Conservation (phyloP, 768 basidiomycete species). For the Lyophyllum shimeji region DNA sequence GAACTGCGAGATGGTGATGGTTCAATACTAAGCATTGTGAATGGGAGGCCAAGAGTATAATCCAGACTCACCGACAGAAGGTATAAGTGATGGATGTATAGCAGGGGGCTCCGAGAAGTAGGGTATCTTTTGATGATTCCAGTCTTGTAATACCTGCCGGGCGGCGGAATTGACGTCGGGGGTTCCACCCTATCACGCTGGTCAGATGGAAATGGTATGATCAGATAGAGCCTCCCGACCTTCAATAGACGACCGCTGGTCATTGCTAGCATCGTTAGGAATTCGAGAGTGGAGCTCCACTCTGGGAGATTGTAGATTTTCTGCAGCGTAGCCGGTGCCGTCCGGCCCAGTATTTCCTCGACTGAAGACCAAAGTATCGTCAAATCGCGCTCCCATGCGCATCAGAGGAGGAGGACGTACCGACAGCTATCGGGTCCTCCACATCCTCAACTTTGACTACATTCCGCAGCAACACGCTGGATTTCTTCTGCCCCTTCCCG, state of each 20-base stretch:
- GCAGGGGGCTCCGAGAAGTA: slow-evolving; percentile 82
- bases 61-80: slow-evolving; percentile 39
- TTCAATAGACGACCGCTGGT: slow-evolving; percentile 82
- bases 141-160: slow-evolving; percentile 81
- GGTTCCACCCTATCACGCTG: slow-evolving; percentile 73
- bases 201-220: neutral
- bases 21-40: no score
- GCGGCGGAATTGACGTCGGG: slow-evolving; percentile 86
- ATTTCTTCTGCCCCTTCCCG: slow-evolving; percentile 46
- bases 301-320: slow-evolving; percentile 85
- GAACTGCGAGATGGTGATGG: neutral
- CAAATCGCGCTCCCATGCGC: neutral
- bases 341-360: slow-evolving; percentile 81
- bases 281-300: slow-evolving; percentile 72
- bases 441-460: slow-evolving; percentile 90
- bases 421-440: slow-evolving; percentile 86
- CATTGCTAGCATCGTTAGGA: slow-evolving; percentile 88
- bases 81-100: slow-evolving; percentile 76
- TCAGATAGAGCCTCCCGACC: slow-evolving; percentile 33
- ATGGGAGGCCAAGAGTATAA: neutral
- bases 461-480: slow-evolving; percentile 78
- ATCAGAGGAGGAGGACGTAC: slow-evolving; percentile 40
- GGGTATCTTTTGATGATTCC: slow-evolving; percentile 96
- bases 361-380: slow-evolving; percentile 44
- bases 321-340: slow-evolving; percentile 66